Evolutionary conservation across 176 grass and related monocot genomes (phyloP).

Genomic region (Phoenix roebelenii): DNA sequence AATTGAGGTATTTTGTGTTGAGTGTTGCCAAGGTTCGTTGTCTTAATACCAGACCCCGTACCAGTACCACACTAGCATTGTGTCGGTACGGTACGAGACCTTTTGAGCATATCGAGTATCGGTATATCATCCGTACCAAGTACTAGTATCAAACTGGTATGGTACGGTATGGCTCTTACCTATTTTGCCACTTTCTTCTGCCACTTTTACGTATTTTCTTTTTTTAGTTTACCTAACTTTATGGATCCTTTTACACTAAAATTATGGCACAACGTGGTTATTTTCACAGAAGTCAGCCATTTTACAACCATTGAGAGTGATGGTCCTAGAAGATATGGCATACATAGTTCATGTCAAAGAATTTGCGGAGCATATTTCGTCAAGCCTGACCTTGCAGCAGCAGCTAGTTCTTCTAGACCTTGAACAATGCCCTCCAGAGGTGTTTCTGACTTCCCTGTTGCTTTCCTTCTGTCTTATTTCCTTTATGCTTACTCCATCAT

Average conservation of each 20-base stretch:
- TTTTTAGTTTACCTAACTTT: background rate
- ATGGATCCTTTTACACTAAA: background rate
- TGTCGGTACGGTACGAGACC: no score
- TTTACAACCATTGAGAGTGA: slow-evolving; percentile 54
- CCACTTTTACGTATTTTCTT: background rate
- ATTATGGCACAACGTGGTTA: background rate
- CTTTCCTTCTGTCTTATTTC: slow-evolving; percentile 1
- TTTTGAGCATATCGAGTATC: no score
- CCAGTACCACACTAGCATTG: no score
- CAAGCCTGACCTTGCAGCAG: slow-evolving; percentile 30
- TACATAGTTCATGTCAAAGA: slow-evolving; percentile 60
- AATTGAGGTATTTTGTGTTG: no score
- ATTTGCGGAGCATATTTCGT: slow-evolving; percentile 56
- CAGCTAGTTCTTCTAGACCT: slow-evolving; percentile 62
- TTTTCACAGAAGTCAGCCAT: slow-evolving; percentile 49
- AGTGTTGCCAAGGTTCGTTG: no score
- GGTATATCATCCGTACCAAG: no score
- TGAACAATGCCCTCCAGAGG: slow-evolving; percentile 42
- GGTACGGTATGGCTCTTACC: no score
- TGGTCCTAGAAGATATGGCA: slow-evolving; percentile 67
- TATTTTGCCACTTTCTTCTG: no score
- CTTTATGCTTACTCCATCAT: slow-evolving; percentile 3
- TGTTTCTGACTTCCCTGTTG: slow-evolving; percentile 17
- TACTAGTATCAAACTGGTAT: no score
- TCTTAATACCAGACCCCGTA: no score